These are phyloP conservation scores for Trichopus zeylanicus DNA, from an alignment of 116 monocot species.

Conservation along the genomic window DNA sequence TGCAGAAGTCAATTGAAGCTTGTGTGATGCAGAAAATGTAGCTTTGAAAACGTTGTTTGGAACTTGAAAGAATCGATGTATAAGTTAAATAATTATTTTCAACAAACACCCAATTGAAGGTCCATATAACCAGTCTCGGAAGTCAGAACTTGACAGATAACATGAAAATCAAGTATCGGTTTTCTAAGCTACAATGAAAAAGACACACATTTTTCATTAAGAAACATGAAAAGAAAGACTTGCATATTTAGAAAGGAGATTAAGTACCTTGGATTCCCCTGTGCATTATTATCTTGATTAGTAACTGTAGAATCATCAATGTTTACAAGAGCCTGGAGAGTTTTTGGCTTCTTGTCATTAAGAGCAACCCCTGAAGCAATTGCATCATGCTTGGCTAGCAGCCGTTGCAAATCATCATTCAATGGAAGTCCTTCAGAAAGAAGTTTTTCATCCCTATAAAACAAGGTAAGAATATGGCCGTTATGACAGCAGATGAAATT, in stretches of 20 bases:
- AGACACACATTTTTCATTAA: too few species aligned
- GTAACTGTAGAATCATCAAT: constrained; percentile 30
- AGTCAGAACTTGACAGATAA: too few species aligned
- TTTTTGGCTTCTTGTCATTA: constrained; percentile 49
- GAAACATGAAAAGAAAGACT: background rate
- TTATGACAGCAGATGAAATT: background rate
- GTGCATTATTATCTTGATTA: constrained; percentile 18
- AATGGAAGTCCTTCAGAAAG: constrained; percentile 70
- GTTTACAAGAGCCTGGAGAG: constrained; percentile 61
- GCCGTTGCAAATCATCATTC: constrained; percentile 92
- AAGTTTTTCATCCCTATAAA: constrained; percentile 73
- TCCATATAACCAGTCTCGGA: too few species aligned
- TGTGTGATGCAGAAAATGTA: too few species aligned
- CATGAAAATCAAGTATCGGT: too few species aligned
- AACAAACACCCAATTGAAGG: too few species aligned
- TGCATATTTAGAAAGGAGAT: background rate
- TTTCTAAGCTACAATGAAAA: too few species aligned
- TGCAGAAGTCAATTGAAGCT: too few species aligned
- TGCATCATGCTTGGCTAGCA: constrained; percentile 85
- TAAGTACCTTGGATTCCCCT: constrained; percentile 37
- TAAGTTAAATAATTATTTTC: too few species aligned
- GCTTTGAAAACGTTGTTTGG: too few species aligned
- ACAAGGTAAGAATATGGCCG: background rate
- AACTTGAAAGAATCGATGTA: too few species aligned
- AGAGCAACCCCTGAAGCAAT: constrained; percentile 82